Conservation (phyloP, 1,284 basidiomycete species). For the Fereydounia khargensis region DNA sequence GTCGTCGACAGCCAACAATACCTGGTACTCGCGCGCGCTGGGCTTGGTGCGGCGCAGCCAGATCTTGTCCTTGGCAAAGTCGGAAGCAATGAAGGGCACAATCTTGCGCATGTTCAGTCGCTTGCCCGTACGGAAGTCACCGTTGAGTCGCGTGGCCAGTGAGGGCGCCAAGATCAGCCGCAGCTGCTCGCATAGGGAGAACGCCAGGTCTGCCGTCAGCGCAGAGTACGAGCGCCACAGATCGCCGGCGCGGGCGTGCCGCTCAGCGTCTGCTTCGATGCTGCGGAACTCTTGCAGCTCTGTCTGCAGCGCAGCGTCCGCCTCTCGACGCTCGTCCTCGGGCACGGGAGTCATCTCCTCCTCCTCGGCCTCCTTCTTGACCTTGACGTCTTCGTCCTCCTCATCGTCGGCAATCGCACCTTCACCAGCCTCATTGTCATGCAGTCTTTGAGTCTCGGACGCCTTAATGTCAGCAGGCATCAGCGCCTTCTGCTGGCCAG, state of each 20-base stretch:
- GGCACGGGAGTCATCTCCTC: constrained; percentile 41
- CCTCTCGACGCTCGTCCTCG: constrained; percentile 37
- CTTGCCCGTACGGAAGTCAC: constrained; percentile 97
- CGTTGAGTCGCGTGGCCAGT: constrained; percentile 86
- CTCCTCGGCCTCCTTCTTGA: constrained; percentile 61
- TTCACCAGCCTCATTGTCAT: constrained; percentile 19
- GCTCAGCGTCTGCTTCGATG: constrained; percentile 65
- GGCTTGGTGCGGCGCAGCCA: constrained; percentile 95
- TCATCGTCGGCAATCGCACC: constrained; percentile 22
- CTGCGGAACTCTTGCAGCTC: constrained; percentile 63
- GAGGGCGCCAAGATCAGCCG: constrained; percentile 95
- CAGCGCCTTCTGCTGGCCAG: constrained; percentile 40
- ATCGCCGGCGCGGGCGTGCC: constrained; percentile 66
- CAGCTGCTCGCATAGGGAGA: constrained; percentile 76
- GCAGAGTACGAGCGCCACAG: constrained; percentile 89
- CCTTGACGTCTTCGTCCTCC: constrained; percentile 64
- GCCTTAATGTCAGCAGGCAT: constrained; percentile 42
- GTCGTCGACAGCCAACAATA: constrained; percentile 91
- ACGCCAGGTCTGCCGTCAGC: constrained; percentile 85
- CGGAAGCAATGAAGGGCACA: constrained; percentile 95
- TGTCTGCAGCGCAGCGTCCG: constrained; percentile 46
- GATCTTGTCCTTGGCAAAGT: constrained; percentile 99
- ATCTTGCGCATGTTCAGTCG: constrained; percentile 99
- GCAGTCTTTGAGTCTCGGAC: constrained; percentile 4
- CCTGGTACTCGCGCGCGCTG: constrained; percentile 91